Base-by-base conservation (phyloP, 2,329 filamentous ascomycete genomes). In the Neofusicoccum umdonicola region DNA sequence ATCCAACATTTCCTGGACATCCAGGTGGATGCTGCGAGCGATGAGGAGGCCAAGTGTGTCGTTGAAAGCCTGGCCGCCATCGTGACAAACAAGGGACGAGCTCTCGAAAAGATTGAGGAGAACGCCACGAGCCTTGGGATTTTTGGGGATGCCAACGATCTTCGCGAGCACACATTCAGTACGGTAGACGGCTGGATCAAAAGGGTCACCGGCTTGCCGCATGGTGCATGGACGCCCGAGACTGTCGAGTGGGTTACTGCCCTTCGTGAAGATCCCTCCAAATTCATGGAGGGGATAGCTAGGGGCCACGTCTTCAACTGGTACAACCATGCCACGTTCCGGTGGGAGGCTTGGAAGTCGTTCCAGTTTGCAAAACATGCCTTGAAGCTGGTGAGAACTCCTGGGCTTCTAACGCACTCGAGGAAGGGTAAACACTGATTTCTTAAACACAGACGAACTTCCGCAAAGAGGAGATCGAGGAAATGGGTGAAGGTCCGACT, bases 1-100 rank as follows among this genome's bases (percentile, higher is more conserved):
- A 61, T 67, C 17, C 65, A 69, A 17, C 69, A 71, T 61, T 61
- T 70, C 48, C 35, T 64, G 19, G 44, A 68, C n/a, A 42, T 66
- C 27, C 60, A 71, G 13, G n/a, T 45, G 9, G 64, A 67, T 15
- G 22, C 51, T 1, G 57, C 57, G 12, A 56, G 61, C 3, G 51
- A 65, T 57, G 64, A 65, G 9, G 52, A 68, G 17, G 52, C 66
- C 5, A 34, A 15, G 12, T 12, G 48, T 13, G 68, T 67, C 13
- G 44, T 69, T n/a, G 22, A 60, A n/a, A 44, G 50, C 9, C 51
- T 69, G 3, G 44, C 62, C 27, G 31, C 13, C 19, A 66, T 69
- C 17, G 8, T 67, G 4, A 64, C 13, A n/a, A 68, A 69, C 47
- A 35, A 66, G 45, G 54, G 64, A 9, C 64, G 67, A 37, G 60